These are phyloP conservation scores for Fusarium buharicum DNA, from an alignment of 2,329 filamentous ascomycete species.

Conservation along the genomic window DNA sequence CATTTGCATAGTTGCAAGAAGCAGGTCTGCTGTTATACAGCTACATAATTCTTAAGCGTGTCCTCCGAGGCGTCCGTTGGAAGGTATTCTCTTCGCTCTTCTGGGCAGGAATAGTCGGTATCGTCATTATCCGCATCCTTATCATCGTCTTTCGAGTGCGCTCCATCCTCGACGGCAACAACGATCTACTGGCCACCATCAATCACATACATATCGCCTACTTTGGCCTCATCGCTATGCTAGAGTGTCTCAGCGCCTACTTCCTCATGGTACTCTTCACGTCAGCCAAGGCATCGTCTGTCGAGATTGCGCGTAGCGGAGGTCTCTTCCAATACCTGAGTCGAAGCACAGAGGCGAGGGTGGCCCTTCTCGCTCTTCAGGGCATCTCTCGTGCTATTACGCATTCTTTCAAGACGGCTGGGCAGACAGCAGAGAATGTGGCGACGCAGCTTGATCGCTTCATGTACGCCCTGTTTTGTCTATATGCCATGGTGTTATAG, in stretches of 20 bases:
- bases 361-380: constrained; percentile 51
- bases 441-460: constrained; percentile 54
- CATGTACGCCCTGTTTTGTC: constrained; percentile 53
- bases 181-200: constrained; percentile 45
- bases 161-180: constrained; percentile 43
- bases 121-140: constrained; percentile 59
- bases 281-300: constrained; percentile 39
- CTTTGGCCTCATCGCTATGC: constrained; percentile 52
- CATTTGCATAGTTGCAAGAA: constrained; percentile 52
- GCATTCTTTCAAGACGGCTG: constrained; percentile 52
- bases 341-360: constrained; percentile 52
- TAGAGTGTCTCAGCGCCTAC: constrained; percentile 53
- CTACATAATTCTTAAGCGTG: constrained; percentile 61
- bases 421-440: constrained; percentile 50
- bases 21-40: constrained; percentile 59
- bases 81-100: constrained; percentile 63
- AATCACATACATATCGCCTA: constrained; percentile 55
- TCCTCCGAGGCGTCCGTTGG: constrained; percentile 55
- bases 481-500: constrained; percentile 54
- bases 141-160: constrained; percentile 49
- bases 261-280: constrained; percentile 53
- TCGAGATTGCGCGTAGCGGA: constrained; percentile 43
- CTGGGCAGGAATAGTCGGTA: constrained; percentile 65
- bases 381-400: constrained; percentile 53
- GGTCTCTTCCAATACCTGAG: constrained; percentile 53